Conservation (phyloP, 2,329 filamentous ascomycete genomes). For the Alternaria triticina region DNA sequence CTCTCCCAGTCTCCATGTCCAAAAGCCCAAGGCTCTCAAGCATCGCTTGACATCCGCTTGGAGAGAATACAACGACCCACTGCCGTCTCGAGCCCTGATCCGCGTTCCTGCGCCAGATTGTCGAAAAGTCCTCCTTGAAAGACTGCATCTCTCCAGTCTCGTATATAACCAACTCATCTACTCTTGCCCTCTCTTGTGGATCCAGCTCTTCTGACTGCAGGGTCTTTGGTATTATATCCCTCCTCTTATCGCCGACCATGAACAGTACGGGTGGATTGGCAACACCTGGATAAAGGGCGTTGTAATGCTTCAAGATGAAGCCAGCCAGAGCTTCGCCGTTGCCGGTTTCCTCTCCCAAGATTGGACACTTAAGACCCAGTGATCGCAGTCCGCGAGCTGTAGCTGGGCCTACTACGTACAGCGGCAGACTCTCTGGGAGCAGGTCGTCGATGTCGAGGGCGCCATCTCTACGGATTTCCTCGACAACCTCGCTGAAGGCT, state of each 20-base stretch:
- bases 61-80: slow-evolving; percentile 78
- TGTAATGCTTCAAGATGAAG: slow-evolving; percentile 82
- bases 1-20: slow-evolving; percentile 48
- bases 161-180: slow-evolving; percentile 85
- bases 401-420: slow-evolving; percentile 83
- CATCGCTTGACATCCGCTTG: slow-evolving; percentile 67
- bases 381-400: slow-evolving; percentile 74
- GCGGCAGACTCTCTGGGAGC: slow-evolving; percentile 59
- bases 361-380: slow-evolving; percentile 59
- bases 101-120: slow-evolving; percentile 56
- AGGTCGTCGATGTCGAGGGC: slow-evolving; percentile 36
- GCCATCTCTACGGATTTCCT: slow-evolving; percentile 55
- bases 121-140: slow-evolving; percentile 72
- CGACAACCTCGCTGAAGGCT: slow-evolving; percentile 70
- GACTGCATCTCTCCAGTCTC: slow-evolving; percentile 81
- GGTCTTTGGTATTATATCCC: slow-evolving; percentile 87
- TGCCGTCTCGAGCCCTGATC: slow-evolving; percentile 49
- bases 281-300: slow-evolving; percentile 44
- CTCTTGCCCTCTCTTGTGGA: slow-evolving; percentile 61
- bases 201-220: slow-evolving; percentile 67
- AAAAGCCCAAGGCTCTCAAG: slow-evolving; percentile 59
- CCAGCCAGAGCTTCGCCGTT: slow-evolving; percentile 80
- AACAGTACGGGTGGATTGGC: slow-evolving; percentile 75
- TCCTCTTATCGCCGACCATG: slow-evolving; percentile 84
- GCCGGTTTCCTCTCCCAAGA: slow-evolving; percentile 82